These are phyloP conservation scores for Bisporella sp. DNA, from an alignment of 2,329 filamentous ascomycete species.

Conservation along the genomic window DNA sequence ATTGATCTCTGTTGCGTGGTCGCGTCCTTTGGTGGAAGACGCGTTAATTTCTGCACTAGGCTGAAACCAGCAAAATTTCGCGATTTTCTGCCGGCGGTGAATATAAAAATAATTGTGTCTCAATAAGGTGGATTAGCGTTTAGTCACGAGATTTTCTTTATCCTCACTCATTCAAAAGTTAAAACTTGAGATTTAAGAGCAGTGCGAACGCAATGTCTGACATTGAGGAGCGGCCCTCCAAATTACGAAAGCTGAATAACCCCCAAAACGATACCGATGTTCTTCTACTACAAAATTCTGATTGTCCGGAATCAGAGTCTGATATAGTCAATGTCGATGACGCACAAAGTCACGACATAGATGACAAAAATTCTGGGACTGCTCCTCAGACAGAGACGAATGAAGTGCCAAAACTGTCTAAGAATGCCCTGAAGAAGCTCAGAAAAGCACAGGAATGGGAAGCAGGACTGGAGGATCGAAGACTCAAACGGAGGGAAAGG, in stretches of 20 bases:
- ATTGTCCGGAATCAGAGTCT: too few species aligned
- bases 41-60: neutral
- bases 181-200: too few species aligned
- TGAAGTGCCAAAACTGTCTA: slow-evolving; percentile 52
- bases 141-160: too few species aligned
- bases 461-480: slow-evolving; percentile 54
- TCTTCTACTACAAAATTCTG: neutral
- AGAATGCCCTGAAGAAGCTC: slow-evolving; percentile 79
- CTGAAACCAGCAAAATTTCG: neutral
- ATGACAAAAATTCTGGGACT: too few species aligned
- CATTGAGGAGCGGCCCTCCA: slow-evolving; percentile 22
- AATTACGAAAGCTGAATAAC: slow-evolving; percentile 21
- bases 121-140: too few species aligned
- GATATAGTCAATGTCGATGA: too few species aligned
- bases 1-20: too few species aligned
- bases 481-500: slow-evolving; percentile 44
- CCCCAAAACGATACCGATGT: neutral
- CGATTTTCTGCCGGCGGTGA: slow-evolving; percentile 8
- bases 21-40: too few species aligned
- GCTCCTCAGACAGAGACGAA: neutral
- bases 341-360: too few species aligned
- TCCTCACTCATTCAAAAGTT: too few species aligned
- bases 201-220: slow-evolving; percentile 17
- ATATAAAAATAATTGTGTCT: too few species aligned
- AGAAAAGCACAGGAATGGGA: slow-evolving; percentile 70